Base-by-base conservation (phyloP, 495 filamentous ascomycete species). In the Daldinia loculata region DNA sequence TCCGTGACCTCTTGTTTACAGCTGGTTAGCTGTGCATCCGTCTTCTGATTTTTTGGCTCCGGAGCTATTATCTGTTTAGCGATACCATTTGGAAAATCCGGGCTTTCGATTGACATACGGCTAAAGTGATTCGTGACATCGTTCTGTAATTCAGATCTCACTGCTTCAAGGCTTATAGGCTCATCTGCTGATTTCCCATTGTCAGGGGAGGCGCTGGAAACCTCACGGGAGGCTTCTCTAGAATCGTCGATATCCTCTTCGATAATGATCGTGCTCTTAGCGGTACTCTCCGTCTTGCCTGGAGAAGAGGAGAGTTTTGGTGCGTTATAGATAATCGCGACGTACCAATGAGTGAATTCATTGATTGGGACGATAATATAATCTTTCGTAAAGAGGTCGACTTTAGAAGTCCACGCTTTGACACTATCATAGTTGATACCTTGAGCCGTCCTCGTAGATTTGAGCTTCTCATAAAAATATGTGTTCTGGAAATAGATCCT, bases 261-360 rank as follows among this genome's bases (percentile, higher is more conserved):
- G 29, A 71, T 69, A 8, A 69, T 66, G 19, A 65, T 64, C 15
- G 58, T 52, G 14, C 69, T 58, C 29, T 64, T 70, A 32, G 70
- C 61, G 26, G 66, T 58, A 22, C 53, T 67, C 30, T 75, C 74
- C 12, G 72, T 68, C 29, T 75, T 78, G 68, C 63, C 62, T 3
- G 68, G 24, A 52, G 56, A 58, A 75, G 83, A 70, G 76, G 86
- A 70, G 61, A 87, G 72, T 64, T 86, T 80, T 66, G 90, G 83
- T 3, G 95, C 85, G 74, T 98, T 97, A 87, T 93, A 97, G 34
- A 98, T 97, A 62, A 99, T 94, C 12, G 93, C 95, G 74, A 98
- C 81, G 80, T 95, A 98, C 95, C 95, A 99, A 77, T 99, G 95
- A 19, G 81, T 81, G 74, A 86, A 80, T 70, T 98, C 92, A 75